Base-by-base conservation (phyloP, 257 asterid species). In the Primulina eburnea region DNA sequence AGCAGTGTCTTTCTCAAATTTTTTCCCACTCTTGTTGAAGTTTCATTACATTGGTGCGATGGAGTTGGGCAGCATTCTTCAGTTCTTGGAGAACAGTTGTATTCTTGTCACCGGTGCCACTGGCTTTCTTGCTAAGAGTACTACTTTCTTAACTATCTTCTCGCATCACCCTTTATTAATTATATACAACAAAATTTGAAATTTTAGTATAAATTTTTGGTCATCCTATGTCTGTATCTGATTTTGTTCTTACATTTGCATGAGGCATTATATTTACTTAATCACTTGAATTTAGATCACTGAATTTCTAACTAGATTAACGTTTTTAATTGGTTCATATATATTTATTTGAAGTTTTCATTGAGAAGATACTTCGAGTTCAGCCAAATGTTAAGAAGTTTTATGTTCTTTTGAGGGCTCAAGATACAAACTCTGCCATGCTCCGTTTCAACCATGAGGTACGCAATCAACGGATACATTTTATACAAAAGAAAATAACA, bases 351-450 rank as follows among this genome's bases (percentile, higher is more conserved):
- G 86, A 89, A 92, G 98, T 92, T 80, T 88, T 85, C 21, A 74
- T 83, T 9, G 98, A 92, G 91, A 90, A 90, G 82, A 81, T 92
- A 57, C 72, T 92, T 4, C 82, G 98, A 63, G 88, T 83, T 55
- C 96, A 88, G 35, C 98, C 98, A 52, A 84, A 92, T 78, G 96
- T 87, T 74, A 90, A 85, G 85, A 87, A 82, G 78, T 83, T 92
- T 9, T 90, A 88, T 76, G 90, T 92, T 70, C 95, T 92, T 10
- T n/a, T 92, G 67, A 90, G 97, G 77, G 97, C 97, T 63, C 60
- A 82, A 32, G 97, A 92, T 64, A 18, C 74, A 57, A 83, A 85
- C 33, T 77, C 95, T 4, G 97, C 95, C 64, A 71, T 69, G 65
- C 81, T 75, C 47, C 95, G 98, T 47, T 92, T 92, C 79, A 79